Evolutionary conservation across 1,139 yeast species (phyloP).

Genomic region (Saccharomyces hybrid): DNA sequence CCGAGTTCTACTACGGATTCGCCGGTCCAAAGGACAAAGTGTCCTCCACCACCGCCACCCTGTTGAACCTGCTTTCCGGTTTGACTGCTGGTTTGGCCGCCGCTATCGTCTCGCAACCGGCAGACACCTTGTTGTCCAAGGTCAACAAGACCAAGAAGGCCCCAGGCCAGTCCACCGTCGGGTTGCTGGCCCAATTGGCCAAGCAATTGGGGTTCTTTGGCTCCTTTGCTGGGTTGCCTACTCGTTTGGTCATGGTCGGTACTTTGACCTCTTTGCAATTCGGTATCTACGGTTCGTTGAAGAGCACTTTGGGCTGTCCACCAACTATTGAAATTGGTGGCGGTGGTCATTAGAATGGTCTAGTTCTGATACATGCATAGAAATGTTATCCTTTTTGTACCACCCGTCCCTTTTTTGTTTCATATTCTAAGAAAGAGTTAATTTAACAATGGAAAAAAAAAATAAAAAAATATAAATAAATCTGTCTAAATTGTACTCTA

Average conservation of each 20-base stretch:
- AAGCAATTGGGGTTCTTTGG: slow-evolving; percentile 76
- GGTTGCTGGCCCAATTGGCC: slow-evolving; percentile 73
- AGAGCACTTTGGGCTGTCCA: slow-evolving; percentile 68
- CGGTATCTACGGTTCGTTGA: slow-evolving; percentile 80
- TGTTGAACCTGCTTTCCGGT: slow-evolving; percentile 73
- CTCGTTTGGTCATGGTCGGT: slow-evolving; percentile 88
- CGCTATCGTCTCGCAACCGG: slow-evolving; percentile 84
- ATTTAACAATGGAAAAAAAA: neutral
- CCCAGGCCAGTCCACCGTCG: slow-evolving; percentile 82
- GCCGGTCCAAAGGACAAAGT: slow-evolving; percentile 64
- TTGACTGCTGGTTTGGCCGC: slow-evolving; percentile 87
- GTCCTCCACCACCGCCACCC: slow-evolving; percentile 47
- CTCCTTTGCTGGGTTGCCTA: slow-evolving; percentile 83
- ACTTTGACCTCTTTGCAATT: slow-evolving; percentile 83
- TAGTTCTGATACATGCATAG: neutral
- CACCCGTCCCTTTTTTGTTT: neutral
- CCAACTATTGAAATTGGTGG: slow-evolving; percentile 57
- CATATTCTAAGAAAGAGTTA: neutral
- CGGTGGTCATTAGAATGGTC: slow-evolving; percentile 35
- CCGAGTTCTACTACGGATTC: slow-evolving; percentile 60
- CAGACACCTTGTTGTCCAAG: slow-evolving; percentile 83
- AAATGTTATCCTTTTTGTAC: neutral
- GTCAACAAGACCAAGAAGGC: slow-evolving; percentile 89
- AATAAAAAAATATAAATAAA: neutral
- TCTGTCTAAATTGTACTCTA: neutral